Evolutionary conservation across 176 grass and related monocot species (phyloP).

Genomic region (Lolium rigidum): DNA sequence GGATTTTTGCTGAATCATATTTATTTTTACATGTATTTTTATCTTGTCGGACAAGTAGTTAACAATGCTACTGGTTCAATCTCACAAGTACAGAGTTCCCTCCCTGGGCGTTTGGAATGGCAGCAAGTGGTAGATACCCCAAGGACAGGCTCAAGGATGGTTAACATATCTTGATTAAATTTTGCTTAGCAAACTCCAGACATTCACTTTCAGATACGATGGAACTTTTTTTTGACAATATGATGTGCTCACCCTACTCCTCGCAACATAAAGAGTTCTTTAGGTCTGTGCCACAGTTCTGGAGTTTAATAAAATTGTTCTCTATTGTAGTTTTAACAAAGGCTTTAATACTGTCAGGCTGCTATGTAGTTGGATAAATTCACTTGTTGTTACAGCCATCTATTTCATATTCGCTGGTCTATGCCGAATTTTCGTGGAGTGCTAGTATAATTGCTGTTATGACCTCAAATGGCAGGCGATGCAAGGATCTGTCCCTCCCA

Average conservation of each 20-base stretch:
- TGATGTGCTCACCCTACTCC: not conserved
- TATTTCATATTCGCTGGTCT: not conserved
- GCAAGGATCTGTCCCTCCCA: constrained; percentile 45
- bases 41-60: not conserved
- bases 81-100: not conserved
- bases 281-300: not conserved
- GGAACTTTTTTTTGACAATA: not conserved
- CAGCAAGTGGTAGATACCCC: not conserved
- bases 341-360: not conserved
- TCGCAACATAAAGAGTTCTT: not conserved
- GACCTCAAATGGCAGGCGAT: constrained; percentile 78
- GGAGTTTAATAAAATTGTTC: not conserved
- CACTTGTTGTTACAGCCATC: not conserved
- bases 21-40: not conserved
- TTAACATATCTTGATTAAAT: constrained; percentile 4
- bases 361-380: not conserved
- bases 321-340: not conserved
- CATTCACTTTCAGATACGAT: not conserved
- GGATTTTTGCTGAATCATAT: not conserved
- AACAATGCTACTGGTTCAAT: not conserved
- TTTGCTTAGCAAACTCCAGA: not conserved
- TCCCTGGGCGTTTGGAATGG: not conserved
- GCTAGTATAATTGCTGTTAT: not conserved
- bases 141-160: not conserved
- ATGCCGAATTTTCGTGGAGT: not conserved